Evolutionary conservation across 129 eudicot genomes (phyloP), one percentile per base, ranked within the genome.

Genomic region (Silybum marianum): DNA sequence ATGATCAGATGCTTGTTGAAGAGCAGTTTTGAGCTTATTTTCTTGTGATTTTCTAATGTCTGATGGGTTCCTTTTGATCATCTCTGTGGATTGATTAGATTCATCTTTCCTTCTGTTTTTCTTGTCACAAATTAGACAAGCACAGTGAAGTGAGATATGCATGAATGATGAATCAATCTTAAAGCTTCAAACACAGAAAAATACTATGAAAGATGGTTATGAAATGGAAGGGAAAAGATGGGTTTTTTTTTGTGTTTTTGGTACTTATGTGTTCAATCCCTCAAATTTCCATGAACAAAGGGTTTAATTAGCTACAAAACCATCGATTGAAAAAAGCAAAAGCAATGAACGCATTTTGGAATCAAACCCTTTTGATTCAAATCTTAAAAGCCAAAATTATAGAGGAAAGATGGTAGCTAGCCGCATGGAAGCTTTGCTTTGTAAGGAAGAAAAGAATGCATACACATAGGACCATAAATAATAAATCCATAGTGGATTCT

Each of bases 1-100:
- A 78, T 90, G 85, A 83, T 94, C 98, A 81, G 97, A 92, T 44
- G 98, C 98, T 89, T 90, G 94, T 83, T 95, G 94, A 22, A 95
- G 94, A 86, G 97, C 97, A 69, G 89, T 91, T 75, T 90, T 88
- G 68, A 95, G 92, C 82, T 90, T 92, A 77, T 84, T 85, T 78
- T 95, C 97, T 39, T 92, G 98, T 75, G 83, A 82, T 85, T 87
- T 92, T 66, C 87, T 83, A n/a, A 86, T 86, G 24, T 79, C 71
- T 73, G 97, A 90, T 46, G 96, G 85, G 86, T 87, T 92, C 58
- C 86, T 85, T 82, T 90, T 87, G 72, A 84, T 72, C 26, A 74
- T 93, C 7, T 87, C 86, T 2, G 74, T 72, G 44, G 93, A 58
- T 48, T 48, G 86, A 54, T 80, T 88, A 14, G 93, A 84, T 48